Percentiles rank a stretch among this genome's conserved stretches.
These are phyloP conservation scores for Curvularia spicifera DNA, from an alignment of 2,329 filamentous ascomycete species.

Conservation along the genomic window DNA sequence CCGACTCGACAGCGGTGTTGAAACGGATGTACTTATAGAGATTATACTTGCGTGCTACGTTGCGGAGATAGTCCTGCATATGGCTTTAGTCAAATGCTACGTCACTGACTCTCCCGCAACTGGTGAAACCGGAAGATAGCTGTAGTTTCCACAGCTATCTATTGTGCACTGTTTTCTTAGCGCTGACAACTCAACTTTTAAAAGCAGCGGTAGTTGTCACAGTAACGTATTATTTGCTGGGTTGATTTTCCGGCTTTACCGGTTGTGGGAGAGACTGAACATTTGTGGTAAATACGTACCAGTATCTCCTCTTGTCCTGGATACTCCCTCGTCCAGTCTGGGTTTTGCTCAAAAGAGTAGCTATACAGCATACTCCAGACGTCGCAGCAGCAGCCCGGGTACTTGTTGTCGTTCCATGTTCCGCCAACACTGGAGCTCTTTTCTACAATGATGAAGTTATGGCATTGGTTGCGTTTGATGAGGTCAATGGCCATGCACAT, in stretches of 20 bases:
- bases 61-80: conserved; percentile 57
- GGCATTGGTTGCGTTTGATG: conserved; percentile 58
- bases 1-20: conserved; percentile 60
- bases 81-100: neutral
- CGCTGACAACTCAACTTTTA: no score
- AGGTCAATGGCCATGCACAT: conserved; percentile 65
- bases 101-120: neutral
- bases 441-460: conserved; percentile 64
- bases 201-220: no score
- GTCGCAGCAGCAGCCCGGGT: conserved; percentile 63
- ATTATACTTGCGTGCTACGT: conserved; percentile 60
- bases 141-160: no score
- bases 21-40: conserved; percentile 65
- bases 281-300: conserved; percentile 31
- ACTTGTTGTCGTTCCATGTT: conserved; percentile 64
- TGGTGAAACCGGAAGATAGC: no score
- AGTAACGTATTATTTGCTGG: no score
- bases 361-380: conserved; percentile 64
- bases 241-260: no score
- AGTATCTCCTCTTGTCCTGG: conserved; percentile 67
- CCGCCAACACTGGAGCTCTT: conserved; percentile 62
- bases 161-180: no score
- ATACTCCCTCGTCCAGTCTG: conserved; percentile 64
- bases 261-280: no score
- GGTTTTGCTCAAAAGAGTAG: conserved; percentile 66